These are phyloP conservation scores for Erodium moschatum DNA, from an alignment of 441 rosid genomes.

Conservation along the genomic window DNA sequence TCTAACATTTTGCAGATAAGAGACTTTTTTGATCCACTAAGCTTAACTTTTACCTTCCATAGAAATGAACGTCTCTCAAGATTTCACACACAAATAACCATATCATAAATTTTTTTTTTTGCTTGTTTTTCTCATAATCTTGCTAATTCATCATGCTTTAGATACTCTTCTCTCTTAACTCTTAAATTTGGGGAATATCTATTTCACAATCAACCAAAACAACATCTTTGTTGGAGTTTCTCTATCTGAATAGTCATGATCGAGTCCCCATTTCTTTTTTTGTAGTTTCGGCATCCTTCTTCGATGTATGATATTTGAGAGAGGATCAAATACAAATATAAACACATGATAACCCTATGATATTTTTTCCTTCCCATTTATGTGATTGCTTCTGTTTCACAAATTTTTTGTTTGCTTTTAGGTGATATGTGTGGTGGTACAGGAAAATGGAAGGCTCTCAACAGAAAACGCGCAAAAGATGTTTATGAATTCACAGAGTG, in stretches of 20 bases:
- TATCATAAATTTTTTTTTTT: no score
- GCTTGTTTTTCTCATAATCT: no score
- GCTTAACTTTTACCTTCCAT: neutral
- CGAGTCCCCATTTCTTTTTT: no score
- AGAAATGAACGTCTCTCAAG: no score
- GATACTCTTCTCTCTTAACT: no score
- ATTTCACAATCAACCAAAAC: neutral
- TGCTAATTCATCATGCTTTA: no score
- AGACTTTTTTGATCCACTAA: neutral
- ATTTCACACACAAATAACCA: no score
- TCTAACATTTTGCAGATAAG: neutral
- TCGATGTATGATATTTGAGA: no score
- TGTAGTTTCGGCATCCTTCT: no score
- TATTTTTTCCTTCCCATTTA: no score
- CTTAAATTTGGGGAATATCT: neutral
- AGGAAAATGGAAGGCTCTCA: constrained; percentile 96
- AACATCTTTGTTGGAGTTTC: neutral
- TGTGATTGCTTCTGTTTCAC: neutral
- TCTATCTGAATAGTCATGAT: neutral
- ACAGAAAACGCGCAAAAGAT: constrained; percentile 88
- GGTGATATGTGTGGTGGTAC: constrained; percentile 99
- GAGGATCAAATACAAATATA: no score
- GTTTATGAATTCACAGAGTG: constrained; percentile 16
- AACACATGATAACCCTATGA: no score
- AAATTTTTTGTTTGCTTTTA: constrained; percentile 27